These are phyloP conservation scores for Ascomycota sp. DNA, from an alignment of 2,329 filamentous ascomycete genomes.

Conservation along the genomic window DNA sequence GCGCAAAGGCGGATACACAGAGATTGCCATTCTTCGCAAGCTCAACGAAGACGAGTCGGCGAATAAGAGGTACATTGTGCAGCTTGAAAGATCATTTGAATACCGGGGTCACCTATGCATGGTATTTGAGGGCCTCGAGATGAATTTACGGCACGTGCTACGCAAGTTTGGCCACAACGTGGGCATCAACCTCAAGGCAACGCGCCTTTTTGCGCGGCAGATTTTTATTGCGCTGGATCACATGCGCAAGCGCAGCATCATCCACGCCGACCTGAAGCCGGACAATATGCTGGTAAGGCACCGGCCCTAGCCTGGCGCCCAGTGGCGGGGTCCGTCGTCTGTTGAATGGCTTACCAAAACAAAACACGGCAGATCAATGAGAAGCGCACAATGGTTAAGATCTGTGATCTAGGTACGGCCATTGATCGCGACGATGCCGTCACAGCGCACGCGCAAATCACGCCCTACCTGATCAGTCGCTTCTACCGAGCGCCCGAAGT, in stretches of 20 bases:
- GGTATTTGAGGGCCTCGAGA: slow-evolving; percentile 84
- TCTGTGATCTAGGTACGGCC: slow-evolving; percentile 93
- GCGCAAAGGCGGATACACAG: slow-evolving; percentile 77
- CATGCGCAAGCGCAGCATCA: slow-evolving; percentile 77
- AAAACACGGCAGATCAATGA: slow-evolving; percentile 43
- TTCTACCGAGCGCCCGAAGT: slow-evolving; percentile 97
- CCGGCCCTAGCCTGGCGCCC: no score
- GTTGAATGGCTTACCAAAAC: no score
- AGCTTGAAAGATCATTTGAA: slow-evolving; percentile 71
- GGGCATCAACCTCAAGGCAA: slow-evolving; percentile 74
- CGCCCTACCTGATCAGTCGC: slow-evolving; percentile 84
- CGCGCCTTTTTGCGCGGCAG: slow-evolving; percentile 77
- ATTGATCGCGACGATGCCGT: slow-evolving; percentile 66
- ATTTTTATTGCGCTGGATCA: slow-evolving; percentile 80
- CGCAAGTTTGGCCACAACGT: slow-evolving; percentile 93
- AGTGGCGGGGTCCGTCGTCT: no score
- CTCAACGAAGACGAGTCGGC: slow-evolving; percentile 71
- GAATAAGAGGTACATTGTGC: slow-evolving; percentile 79
- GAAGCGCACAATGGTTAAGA: slow-evolving; percentile 65
- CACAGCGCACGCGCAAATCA: slow-evolving; percentile 60
- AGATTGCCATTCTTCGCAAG: slow-evolving; percentile 81
- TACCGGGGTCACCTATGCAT: slow-evolving; percentile 92
- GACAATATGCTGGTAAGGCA: slow-evolving; percentile 84
- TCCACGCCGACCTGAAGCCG: slow-evolving; percentile 91
- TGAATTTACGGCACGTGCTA: slow-evolving; percentile 82